Percentiles rank a stretch among this genome's conserved stretches.
Conservation (phyloP, 2,329 filamentous ascomycete genomes). For the Scedosporium minutisporum region DNA sequence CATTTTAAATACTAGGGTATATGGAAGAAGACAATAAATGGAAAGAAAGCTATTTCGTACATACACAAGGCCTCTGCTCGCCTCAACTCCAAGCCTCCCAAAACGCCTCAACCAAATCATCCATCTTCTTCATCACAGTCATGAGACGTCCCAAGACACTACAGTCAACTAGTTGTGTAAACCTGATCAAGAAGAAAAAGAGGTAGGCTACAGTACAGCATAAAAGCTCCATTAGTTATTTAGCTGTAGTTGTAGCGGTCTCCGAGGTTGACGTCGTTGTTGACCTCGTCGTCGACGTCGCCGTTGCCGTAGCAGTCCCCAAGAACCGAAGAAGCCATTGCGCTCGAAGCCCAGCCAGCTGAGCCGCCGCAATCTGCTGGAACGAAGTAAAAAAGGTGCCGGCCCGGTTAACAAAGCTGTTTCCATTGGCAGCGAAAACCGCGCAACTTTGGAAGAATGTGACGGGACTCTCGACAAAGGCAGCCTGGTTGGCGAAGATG, state of each 20-base stretch:
- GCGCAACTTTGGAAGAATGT: constrained; percentile 23
- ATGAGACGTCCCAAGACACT: no score
- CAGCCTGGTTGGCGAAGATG: constrained; percentile 22
- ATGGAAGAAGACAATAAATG: not conserved
- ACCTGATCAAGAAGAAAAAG: not conserved
- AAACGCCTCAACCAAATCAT: not conserved
- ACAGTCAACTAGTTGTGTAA: no score
- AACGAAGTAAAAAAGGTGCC: constrained; percentile 18
- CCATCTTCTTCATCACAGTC: not conserved
- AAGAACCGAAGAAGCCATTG: not conserved
- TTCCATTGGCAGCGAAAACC: not conserved
- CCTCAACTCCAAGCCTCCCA: not conserved
- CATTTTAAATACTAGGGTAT: not conserved
- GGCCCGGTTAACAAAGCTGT: constrained; percentile 19
- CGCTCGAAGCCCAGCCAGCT: constrained; percentile 15
- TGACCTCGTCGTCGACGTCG: constrained; percentile 1
- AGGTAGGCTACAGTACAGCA: not conserved
- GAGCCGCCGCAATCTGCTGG: constrained; percentile 18
- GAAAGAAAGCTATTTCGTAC: not conserved
- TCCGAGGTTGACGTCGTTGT: not conserved
- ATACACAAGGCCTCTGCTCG: not conserved
- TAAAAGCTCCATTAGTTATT: not conserved
- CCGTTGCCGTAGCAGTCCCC: constrained; percentile 5
- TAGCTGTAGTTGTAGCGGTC: not conserved
- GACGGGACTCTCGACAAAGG: constrained; percentile 24